Evolutionary conservation across 164 flowering plant genomes (phyloP).

Genomic region (Paratinospora sagittata): DNA sequence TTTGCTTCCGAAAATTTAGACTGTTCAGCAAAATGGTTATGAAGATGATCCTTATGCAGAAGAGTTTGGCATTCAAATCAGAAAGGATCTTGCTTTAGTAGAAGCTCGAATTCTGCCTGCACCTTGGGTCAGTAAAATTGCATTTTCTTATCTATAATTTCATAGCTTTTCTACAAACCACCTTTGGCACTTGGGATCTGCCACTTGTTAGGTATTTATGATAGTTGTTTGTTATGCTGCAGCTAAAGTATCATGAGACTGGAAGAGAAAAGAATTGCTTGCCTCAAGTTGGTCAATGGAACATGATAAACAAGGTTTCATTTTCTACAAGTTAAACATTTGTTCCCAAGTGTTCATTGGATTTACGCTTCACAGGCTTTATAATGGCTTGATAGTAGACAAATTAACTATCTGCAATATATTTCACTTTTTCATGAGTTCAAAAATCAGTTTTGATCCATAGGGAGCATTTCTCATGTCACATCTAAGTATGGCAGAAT

Average conservation of each 20-base stretch:
- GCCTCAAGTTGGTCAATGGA: slow-evolving; percentile 82
- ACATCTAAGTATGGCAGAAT: no score
- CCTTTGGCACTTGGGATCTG: no score
- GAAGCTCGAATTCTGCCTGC: slow-evolving; percentile 96
- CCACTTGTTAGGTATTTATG: no score
- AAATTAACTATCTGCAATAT: neutral
- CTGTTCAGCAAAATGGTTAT: slow-evolving; percentile 83
- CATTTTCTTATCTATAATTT: no score
- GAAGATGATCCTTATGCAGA: slow-evolving; percentile 69
- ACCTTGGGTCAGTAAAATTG: slow-evolving; percentile 79
- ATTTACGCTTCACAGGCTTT: no score
- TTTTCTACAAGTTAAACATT: neutral
- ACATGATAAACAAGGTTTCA: slow-evolving; percentile 52
- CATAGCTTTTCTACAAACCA: no score
- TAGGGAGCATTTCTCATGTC: no score
- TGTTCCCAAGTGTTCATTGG: no score
- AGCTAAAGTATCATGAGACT: slow-evolving; percentile 20
- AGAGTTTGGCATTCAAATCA: slow-evolving; percentile 90
- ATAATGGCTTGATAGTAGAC: no score
- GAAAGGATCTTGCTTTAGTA: slow-evolving; percentile 75
- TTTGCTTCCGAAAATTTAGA: no score
- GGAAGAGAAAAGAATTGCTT: slow-evolving; percentile 32
- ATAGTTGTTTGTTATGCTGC: no score
- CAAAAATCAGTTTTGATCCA: no score
- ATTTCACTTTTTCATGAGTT: neutral